Base-by-base conservation (phyloP, 441 rosid species). In the Populus hybrid region DNA sequence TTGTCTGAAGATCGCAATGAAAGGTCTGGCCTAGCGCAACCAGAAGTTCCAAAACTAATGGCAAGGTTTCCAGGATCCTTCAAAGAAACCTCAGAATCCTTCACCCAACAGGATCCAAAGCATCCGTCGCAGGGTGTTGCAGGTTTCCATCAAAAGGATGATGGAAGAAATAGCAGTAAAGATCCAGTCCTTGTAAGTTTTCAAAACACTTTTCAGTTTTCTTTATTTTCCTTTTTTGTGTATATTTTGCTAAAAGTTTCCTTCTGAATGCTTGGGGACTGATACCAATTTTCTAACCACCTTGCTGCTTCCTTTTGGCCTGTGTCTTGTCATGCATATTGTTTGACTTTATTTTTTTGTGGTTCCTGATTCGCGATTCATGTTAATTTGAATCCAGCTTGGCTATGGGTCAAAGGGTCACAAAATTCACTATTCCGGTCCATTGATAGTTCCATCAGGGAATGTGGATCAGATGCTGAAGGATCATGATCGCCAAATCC, bases 401-500 rank as follows among this genome's bases (percentile, higher is more conserved):
- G 97, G 95, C 21, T 90, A 92, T 67, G 99, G 98, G 50, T 92
- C 98, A 59, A 94, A 90, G 88, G 98, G 95, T 71, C 90, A 87
- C 78, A 95, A 91, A 83, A 90, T 90, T 72, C 97, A 94, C 83
- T 92, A 95, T 77, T 95, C 98, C 8, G 95, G 97, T 64, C 97
- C 98, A 0, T 80, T 94, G 85, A 65, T 93, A 50, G 91, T 87
- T 57, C 99, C 97, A 38, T 88, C 98, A 10, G 91, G 94, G 67
- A 93, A 93, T 81, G 81, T 90, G 97, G 98, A 95, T 80, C 97
- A 95, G 77, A 85, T 91, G 87, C 86, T 93, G 30, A 93, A 91
- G 85, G 98, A 95, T 75, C 99, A 95, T 36, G 98, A 95, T 79
- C 94, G 95, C 35, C 99, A 93, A 34, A 89, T 95, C 69, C 97